Conservation (phyloP, 495 filamentous ascomycete species). For the Penicillium taxi region DNA sequence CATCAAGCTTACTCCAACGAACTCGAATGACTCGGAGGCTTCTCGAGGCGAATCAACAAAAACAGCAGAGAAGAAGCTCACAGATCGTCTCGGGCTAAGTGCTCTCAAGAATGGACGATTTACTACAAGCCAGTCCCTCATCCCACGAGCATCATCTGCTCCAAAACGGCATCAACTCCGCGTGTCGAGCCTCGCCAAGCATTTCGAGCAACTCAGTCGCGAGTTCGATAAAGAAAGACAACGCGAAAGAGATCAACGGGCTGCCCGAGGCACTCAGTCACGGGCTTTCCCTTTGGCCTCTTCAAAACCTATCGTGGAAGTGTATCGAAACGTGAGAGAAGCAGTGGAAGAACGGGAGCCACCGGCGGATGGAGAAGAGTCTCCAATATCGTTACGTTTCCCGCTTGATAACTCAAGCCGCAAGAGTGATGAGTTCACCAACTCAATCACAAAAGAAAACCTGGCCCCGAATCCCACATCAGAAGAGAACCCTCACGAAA, state of each 20-base stretch:
- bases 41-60: slow-evolving; percentile 25
- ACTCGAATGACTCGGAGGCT: slow-evolving; percentile 15
- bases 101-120: slow-evolving; percentile 55
- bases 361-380: slow-evolving; percentile 54
- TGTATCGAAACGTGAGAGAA: slow-evolving; percentile 87
- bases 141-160: slow-evolving; percentile 86
- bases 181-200: slow-evolving; percentile 82
- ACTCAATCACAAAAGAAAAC: slow-evolving; percentile 16
- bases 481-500: slow-evolving; percentile 33
- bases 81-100: slow-evolving; percentile 54
- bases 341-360: slow-evolving; percentile 81
- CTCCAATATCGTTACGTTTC: slow-evolving; percentile 20
- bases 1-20: slow-evolving; percentile 11
- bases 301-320: slow-evolving; percentile 92
- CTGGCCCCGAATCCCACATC: slow-evolving; percentile 10
- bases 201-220: slow-evolving; percentile 91
- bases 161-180: slow-evolving; percentile 58
- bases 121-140: slow-evolving; percentile 59
- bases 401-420: slow-evolving; percentile 22
- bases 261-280: slow-evolving; percentile 69
- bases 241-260: slow-evolving; percentile 72
- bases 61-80: slow-evolving; percentile 60
- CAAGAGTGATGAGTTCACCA: slow-evolving; percentile 22
- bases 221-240: slow-evolving; percentile 95
- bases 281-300: slow-evolving; percentile 82